Conservation (phyloP, 495 filamentous ascomycete species). For the Aspergillus cavernicola region DNA sequence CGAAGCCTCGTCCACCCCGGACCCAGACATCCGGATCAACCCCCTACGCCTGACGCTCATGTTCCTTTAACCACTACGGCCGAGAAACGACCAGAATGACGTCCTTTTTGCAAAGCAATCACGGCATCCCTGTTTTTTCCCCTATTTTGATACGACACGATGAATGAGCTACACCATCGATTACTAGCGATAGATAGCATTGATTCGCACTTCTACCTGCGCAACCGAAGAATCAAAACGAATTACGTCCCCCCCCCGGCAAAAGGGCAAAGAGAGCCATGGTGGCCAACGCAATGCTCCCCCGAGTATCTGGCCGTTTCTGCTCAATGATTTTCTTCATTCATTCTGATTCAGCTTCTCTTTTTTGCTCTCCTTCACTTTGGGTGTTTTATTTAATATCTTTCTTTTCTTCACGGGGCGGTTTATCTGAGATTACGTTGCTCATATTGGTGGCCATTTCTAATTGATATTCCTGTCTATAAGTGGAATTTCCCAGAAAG, state of each 20-base stretch:
- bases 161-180: conserved; percentile 19
- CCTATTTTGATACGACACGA: conserved; percentile 15
- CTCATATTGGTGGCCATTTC: conserved; percentile 8
- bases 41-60: conserved; percentile 8
- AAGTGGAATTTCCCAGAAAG: conserved; percentile 2
- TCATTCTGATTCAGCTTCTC: neutral
- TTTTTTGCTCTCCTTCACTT: neutral
- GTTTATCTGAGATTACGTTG: conserved; percentile 11
- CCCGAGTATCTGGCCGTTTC: neutral
- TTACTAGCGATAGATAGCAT: conserved; percentile 21
- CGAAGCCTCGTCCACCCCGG: conserved; percentile 18
- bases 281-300: conserved; percentile 10
- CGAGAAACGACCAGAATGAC: conserved; percentile 22
- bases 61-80: conserved; percentile 11
- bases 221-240: conserved; percentile 6
- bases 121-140: conserved; percentile 7
- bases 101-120: conserved; percentile 3
- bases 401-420: conserved; percentile 7
- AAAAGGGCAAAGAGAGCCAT: conserved; percentile 12
- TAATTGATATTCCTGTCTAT: conserved; percentile 10
- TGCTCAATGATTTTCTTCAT: neutral
- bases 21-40: conserved; percentile 13
- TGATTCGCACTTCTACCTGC: conserved; percentile 7
- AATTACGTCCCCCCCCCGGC: conserved; percentile 5
- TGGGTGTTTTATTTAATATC: neutral